Evolutionary conservation across 176 grass and related monocot genomes (phyloP), one percentile per base, ranked within the genome.

Genomic region (Carex scoparia): DNA sequence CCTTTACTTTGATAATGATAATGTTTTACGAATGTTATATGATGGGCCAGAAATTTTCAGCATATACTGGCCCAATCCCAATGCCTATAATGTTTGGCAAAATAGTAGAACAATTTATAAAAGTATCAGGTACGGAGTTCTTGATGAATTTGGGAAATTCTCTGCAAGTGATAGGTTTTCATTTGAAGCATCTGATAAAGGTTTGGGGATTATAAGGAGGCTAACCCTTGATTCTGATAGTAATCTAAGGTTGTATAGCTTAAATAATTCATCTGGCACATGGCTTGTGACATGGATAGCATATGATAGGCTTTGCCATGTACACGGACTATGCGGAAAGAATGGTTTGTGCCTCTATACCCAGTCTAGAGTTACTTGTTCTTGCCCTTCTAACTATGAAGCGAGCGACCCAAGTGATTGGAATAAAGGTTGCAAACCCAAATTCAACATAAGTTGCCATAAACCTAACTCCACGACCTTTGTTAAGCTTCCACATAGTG

Each of bases 61-160:
- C 51, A 87, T 89, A 57, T 92, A 85, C 55, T 92, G 87, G 87
- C 90, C 90, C 31, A 40, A 89, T 67, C 87, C 85, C 64, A 35
- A 87, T 23, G 23, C 23, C 49, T 12, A 37, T 0, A 19, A 0
- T 48, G 5, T 83, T 14, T 89, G 86, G 76, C 3, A 53, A 10
- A 74, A 87, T 79, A 9, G 48, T 5, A 59, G 87, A 59, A 87
- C 81, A 31, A 55, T 53, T 48, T 89, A 74, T 64, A 92, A 89
- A 23, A 89, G 15, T 61, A 92, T 81, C 12, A 87, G 85, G 44
- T 28, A 51, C 11, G 87, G 58, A 11, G 3, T 61, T 16, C 61
- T 89, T 51, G 23, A 56, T 76, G 15, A 57, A 51, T 38, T 23
- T 2, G 87, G 87, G 30, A 35, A 14, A 8, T 84, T 91, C 61